Evolutionary conservation across 179 eudicot species (phyloP).

Genomic region (Spinacia oleracea): DNA sequence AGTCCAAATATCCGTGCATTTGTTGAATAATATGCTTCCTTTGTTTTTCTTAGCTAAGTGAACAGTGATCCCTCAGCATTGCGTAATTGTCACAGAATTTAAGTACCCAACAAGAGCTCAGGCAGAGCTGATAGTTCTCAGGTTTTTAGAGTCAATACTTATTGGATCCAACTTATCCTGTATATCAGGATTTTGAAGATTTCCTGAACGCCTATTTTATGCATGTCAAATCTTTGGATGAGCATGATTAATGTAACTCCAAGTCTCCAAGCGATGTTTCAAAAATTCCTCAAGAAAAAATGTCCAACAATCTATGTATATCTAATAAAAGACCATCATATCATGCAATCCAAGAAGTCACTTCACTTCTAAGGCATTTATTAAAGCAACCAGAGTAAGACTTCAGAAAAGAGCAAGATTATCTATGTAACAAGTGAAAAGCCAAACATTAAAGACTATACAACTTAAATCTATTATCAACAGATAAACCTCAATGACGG

Average conservation of each 20-base stretch:
- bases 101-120: conserved; percentile 3
- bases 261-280: background rate
- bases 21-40: too few species aligned
- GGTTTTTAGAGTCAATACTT: conserved; percentile 3
- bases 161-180: background rate
- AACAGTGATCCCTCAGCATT: too few species aligned
- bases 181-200: background rate
- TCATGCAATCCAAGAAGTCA: background rate
- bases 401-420: conserved; percentile 5
- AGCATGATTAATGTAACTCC: background rate
- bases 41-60: too few species aligned
- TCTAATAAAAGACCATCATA: background rate
- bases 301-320: background rate
- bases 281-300: background rate
- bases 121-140: background rate
- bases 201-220: background rate
- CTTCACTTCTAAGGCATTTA: background rate
- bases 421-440: background rate
- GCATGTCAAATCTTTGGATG: background rate
- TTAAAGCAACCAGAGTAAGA: background rate
- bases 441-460: background rate
- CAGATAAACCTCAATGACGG: background rate
- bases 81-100: background rate
- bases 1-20: too few species aligned
- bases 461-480: background rate